Evolutionary conservation across 495 filamentous ascomycete genomes (phyloP).

Genomic region (Talaromyces stipitatus): DNA sequence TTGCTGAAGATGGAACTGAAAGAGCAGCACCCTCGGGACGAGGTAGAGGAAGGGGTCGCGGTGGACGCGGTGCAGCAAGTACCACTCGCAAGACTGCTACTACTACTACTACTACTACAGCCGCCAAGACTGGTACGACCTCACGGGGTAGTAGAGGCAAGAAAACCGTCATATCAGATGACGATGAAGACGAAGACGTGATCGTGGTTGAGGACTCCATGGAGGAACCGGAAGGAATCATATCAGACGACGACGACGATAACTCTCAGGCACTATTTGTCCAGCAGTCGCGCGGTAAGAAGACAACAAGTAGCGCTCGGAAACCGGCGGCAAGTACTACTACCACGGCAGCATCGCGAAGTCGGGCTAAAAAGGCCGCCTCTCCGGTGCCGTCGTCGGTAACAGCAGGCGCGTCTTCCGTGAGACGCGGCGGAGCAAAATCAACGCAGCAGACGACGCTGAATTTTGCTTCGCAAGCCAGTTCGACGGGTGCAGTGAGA

Average conservation of each 20-base stretch:
- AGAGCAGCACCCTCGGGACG: constrained; percentile 30
- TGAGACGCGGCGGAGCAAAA: constrained; percentile 22
- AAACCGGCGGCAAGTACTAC: constrained; percentile 13
- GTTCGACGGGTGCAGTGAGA: constrained; percentile 18
- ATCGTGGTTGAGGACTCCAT: constrained; percentile 57
- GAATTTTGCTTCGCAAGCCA: constrained; percentile 57
- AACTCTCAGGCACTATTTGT: constrained; percentile 47
- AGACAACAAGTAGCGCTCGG: constrained; percentile 16
- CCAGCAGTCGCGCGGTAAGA: constrained; percentile 38
- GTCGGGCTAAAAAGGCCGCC: constrained; percentile 25
- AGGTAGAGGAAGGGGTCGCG: constrained; percentile 44
- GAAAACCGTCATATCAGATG: constrained; percentile 47
- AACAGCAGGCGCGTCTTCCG: constrained; percentile 30
- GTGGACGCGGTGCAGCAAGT: constrained; percentile 34
- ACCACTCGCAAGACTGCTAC: constrained; percentile 34
- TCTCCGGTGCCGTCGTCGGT: constrained; percentile 38
- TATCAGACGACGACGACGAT: constrained; percentile 29
- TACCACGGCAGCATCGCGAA: constrained; percentile 21
- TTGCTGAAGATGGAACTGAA: constrained; percentile 33
- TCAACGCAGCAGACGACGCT: constrained; percentile 57
- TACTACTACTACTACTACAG: constrained; percentile 31
- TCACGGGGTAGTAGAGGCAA: constrained; percentile 25
- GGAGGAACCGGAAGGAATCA: constrained; percentile 48
- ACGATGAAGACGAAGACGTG: constrained; percentile 57
- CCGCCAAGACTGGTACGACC: constrained; percentile 28